Conservation (phyloP, 2,329 filamentous ascomycete species). For the Pyrenophora graminea region DNA sequence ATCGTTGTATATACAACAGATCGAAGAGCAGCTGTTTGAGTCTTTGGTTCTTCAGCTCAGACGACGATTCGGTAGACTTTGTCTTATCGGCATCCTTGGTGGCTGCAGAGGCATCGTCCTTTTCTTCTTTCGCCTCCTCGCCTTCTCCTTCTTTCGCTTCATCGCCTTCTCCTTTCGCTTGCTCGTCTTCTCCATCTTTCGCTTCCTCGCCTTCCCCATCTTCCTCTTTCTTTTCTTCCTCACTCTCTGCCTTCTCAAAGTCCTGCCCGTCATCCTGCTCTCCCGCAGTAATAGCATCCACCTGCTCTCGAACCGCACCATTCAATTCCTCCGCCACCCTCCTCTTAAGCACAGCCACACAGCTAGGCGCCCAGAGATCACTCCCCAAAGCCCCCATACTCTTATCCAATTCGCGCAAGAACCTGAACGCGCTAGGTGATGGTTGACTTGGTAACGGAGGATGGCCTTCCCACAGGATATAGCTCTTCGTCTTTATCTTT, state of each 20-base stretch:
- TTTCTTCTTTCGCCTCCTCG: conserved; percentile 1
- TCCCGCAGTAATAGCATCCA: conserved; percentile 20
- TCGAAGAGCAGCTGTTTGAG: conserved; percentile 52
- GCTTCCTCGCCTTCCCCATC: conserved; percentile 7
- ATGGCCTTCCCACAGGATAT: conserved; percentile 78
- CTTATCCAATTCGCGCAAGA: conserved; percentile 67
- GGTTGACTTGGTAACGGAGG: conserved; percentile 78
- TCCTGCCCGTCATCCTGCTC: conserved; percentile 10
- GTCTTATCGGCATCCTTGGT: conserved; percentile 7
- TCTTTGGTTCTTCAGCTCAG: conserved; percentile 28
- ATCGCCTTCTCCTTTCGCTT: too few species aligned
- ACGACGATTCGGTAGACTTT: conserved; percentile 13
- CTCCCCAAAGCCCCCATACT: conserved; percentile 72
- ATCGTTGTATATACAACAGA: conserved; percentile 48
- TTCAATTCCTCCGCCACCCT: conserved; percentile 58
- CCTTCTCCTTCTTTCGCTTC: conserved; percentile 1
- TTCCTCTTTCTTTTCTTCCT: background rate
- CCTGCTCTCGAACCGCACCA: conserved; percentile 43
- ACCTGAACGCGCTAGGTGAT: conserved; percentile 72
- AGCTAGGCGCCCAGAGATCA: conserved; percentile 79
- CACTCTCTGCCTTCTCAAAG: conserved; percentile 9
- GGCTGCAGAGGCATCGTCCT: background rate
- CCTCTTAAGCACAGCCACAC: conserved; percentile 67
- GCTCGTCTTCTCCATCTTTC: background rate
- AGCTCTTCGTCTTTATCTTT: conserved; percentile 60